Evolutionary conservation across 805 yeast genomes (phyloP).

Genomic region (Monosporozyma aerobia): DNA sequence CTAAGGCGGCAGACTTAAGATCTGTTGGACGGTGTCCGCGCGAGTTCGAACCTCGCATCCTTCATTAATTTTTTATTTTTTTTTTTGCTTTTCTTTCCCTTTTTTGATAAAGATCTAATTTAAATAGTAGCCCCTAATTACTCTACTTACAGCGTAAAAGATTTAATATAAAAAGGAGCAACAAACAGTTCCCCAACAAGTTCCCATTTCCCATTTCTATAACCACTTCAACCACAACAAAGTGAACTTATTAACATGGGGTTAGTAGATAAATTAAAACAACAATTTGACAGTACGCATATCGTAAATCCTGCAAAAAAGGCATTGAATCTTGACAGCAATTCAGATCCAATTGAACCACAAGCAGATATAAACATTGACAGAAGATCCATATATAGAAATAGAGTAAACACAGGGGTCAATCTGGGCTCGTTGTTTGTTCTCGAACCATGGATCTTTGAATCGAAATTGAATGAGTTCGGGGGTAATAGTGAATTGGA

Average conservation of each 20-base stretch:
- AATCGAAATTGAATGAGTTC: constrained; percentile 47
- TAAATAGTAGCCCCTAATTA: neutral
- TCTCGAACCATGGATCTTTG: constrained; percentile 71
- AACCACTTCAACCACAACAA: neutral
- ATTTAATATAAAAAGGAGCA: neutral
- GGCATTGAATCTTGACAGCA: neutral
- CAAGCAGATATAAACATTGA: constrained; percentile 34
- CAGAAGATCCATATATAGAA: constrained; percentile 43
- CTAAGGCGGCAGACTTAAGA: constrained; percentile 11
- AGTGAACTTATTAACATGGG: constrained; percentile 1
- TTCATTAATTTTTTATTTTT: neutral
- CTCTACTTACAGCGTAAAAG: neutral
- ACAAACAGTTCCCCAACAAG: neutral
- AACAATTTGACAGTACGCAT: constrained; percentile 15
- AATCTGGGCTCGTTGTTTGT: constrained; percentile 79
- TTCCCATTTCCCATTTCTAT: too few relatives aligned
- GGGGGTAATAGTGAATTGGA: constrained; percentile 63
- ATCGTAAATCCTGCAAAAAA: constrained; percentile 1
- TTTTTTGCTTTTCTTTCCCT: neutral
- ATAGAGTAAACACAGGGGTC: constrained; percentile 67
- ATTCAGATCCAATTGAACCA: constrained; percentile 24
- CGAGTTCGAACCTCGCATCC: constrained; percentile 1
- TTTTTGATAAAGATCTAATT: neutral
- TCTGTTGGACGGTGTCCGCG: constrained; percentile 1
- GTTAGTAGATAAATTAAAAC: constrained; percentile 18